Evolutionary conservation across 768 basidiomycete species (phyloP).

Genomic region (Phylloporus rhodoxanthus): DNA sequence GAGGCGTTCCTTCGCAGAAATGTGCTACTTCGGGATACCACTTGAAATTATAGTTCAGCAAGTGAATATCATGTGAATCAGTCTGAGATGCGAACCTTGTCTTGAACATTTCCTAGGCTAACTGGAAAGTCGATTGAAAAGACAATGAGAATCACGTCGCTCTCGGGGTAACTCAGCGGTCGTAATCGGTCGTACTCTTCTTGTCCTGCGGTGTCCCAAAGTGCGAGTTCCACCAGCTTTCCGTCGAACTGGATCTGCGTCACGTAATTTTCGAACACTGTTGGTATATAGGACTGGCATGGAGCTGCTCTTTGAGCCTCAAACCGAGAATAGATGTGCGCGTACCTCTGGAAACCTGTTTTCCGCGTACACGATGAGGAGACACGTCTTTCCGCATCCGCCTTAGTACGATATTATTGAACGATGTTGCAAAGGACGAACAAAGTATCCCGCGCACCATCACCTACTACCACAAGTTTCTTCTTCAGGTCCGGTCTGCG

Average conservation of each 20-base stretch:
- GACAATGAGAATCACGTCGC: constrained; percentile 87
- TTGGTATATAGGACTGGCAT: constrained; percentile 80
- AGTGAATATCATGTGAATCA: background rate
- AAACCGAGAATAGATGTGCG: constrained; percentile 8
- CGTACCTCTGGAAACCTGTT: constrained; percentile 93
- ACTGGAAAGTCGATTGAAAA: constrained; percentile 93
- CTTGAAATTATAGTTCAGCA: constrained; percentile 35
- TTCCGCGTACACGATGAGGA: constrained; percentile 94
- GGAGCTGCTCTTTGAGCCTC: constrained; percentile 17
- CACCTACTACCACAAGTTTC: constrained; percentile 85
- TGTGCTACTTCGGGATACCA: constrained; percentile 93
- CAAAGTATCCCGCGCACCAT: constrained; percentile 50
- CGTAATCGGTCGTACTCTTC: constrained; percentile 92
- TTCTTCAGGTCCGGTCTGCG: constrained; percentile 76
- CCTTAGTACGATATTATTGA: constrained; percentile 40
- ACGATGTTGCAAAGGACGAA: constrained; percentile 24
- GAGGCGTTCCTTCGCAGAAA: constrained; percentile 84
- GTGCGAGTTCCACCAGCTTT: constrained; percentile 88
- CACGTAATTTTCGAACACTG: constrained; percentile 93
- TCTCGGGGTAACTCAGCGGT: constrained; percentile 83
- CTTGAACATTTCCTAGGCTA: constrained; percentile 84
- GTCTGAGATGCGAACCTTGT: constrained; percentile 53
- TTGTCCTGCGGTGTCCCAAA: constrained; percentile 98
- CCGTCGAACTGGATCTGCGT: constrained; percentile 82
- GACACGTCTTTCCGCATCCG: constrained; percentile 90